Percentiles rank a stretch among this genome's conserved stretches.
Evolutionary conservation across 1,139 yeast genomes (phyloP).

Genomic region (Hyphopichia fennica): DNA sequence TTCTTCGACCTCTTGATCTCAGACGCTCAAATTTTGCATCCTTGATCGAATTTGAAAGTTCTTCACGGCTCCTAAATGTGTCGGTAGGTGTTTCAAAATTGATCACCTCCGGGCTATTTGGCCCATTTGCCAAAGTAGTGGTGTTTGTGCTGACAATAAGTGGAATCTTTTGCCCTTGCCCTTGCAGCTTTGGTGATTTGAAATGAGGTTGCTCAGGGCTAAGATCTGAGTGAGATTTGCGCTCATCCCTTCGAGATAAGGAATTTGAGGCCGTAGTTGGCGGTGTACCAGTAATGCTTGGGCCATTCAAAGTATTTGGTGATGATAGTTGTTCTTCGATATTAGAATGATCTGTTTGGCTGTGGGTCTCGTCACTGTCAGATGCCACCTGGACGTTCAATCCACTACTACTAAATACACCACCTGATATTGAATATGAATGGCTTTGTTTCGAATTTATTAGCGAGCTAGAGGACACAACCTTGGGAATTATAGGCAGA

Average conservation of each 20-base stretch:
- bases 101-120: background rate
- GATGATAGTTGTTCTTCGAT: background rate
- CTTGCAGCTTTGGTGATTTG: background rate
- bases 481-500: conserved; percentile 6
- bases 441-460: conserved; percentile 4
- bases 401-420: background rate
- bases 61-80: background rate
- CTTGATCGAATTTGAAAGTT: background rate
- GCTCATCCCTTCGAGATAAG: background rate
- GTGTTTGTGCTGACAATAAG: background rate
- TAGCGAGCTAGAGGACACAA: conserved; percentile 9
- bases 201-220: background rate
- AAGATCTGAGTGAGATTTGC: background rate
- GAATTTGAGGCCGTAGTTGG: background rate
- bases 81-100: background rate
- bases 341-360: background rate
- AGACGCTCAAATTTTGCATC: background rate
- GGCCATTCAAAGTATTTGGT: background rate
- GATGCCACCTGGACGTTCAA: background rate
- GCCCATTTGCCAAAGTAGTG: background rate
- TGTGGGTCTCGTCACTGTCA: conserved; percentile 1
- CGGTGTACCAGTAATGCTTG: background rate
- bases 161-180: background rate
- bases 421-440: background rate
- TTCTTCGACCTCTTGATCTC: background rate